Evolutionary conservation across 306 rosid species (phyloP).

Genomic region (Vicia faba): DNA sequence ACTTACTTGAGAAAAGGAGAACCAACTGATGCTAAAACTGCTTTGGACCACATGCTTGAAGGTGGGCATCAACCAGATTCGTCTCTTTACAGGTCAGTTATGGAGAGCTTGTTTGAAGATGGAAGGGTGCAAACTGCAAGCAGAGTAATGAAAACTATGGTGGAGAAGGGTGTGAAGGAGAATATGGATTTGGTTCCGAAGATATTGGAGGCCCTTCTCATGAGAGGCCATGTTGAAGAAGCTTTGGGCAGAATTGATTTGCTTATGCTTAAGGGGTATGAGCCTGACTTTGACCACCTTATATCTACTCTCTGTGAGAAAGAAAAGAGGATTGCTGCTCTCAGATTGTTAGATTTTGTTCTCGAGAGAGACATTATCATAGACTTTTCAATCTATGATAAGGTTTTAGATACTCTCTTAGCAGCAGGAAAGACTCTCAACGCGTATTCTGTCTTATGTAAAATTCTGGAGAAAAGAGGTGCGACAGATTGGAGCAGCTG

Average conservation of each 20-base stretch:
- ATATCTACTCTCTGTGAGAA: constrained; percentile 72
- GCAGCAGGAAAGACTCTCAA: constrained; percentile 83
- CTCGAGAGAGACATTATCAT: constrained; percentile 67
- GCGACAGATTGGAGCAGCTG: constrained; percentile 65
- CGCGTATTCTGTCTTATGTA: constrained; percentile 79
- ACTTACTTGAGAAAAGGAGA: constrained; percentile 85
- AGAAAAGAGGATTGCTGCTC: constrained; percentile 85
- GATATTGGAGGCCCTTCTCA: constrained; percentile 83
- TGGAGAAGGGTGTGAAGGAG: constrained; percentile 84
- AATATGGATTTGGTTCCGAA: constrained; percentile 81
- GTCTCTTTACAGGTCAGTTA: constrained; percentile 64
- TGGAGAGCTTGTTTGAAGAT: constrained; percentile 78
- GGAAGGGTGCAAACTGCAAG: constrained; percentile 95
- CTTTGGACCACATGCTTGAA: constrained; percentile 88
- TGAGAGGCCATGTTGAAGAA: constrained; percentile 94
- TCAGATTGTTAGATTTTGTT: constrained; percentile 81
- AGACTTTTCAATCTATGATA: constrained; percentile 71
- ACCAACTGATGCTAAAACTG: constrained; percentile 85
- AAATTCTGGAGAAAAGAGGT: constrained; percentile 82
- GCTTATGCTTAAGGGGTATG: constrained; percentile 57
- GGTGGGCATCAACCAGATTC: constrained; percentile 75
- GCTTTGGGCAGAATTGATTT: constrained; percentile 79
- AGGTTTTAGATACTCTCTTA: constrained; percentile 77
- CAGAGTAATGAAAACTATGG: constrained; percentile 86
- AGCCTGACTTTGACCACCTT: constrained; percentile 65